Percentiles rank a stretch among this genome's conserved stretches.
Evolutionary conservation across 208 protist species (phyloP).

Genomic region (Phytomonas sp.): DNA sequence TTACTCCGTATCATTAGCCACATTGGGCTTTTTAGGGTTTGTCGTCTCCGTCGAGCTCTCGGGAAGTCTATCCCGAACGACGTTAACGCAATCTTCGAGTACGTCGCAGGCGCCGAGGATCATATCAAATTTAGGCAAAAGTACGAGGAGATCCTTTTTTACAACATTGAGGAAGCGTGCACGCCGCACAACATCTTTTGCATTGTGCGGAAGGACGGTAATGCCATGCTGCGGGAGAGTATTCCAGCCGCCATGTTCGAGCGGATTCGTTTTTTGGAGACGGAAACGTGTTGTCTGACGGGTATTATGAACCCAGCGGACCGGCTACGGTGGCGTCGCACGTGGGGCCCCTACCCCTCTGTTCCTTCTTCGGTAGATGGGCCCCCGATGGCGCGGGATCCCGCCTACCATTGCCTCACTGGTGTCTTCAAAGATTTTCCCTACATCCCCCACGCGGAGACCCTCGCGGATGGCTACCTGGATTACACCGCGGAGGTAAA

Average conservation of each 20-base stretch:
- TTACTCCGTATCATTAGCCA: conserved; percentile 86
- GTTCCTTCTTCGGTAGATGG: neutral
- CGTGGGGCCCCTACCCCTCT: neutral
- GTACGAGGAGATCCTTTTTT: conserved; percentile 66
- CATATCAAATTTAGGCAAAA: conserved; percentile 74
- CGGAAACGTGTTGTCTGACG: conserved; percentile 57
- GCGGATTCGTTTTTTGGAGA: conserved; percentile 70
- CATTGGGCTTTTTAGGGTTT: conserved; percentile 61
- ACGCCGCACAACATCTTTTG: conserved; percentile 69
- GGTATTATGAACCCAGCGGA: conserved; percentile 56
- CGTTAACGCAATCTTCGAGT: conserved; percentile 48
- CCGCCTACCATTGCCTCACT: conserved; percentile 17
- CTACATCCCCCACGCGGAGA: conserved; percentile 59
- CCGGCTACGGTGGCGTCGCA: conserved; percentile 41
- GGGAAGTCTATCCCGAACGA: conserved; percentile 14
- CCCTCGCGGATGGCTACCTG: conserved; percentile 44
- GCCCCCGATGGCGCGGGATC: conserved; percentile 5
- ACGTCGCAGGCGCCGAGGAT: conserved; percentile 55
- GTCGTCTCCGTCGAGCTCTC: conserved; percentile 21
- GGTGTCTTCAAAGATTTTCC: conserved; percentile 38
- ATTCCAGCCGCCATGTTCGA: conserved; percentile 75
- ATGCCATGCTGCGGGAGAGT: conserved; percentile 63
- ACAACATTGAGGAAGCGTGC: conserved; percentile 36
- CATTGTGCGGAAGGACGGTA: conserved; percentile 69
- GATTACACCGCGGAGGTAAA: conserved; percentile 73